A percentile compares a stretch with the other conserved stretches of the same genome.
phyloP scores from a whole-genome alignment of 148 eudicot genomes.

The Rhododendron simsii region DNA sequence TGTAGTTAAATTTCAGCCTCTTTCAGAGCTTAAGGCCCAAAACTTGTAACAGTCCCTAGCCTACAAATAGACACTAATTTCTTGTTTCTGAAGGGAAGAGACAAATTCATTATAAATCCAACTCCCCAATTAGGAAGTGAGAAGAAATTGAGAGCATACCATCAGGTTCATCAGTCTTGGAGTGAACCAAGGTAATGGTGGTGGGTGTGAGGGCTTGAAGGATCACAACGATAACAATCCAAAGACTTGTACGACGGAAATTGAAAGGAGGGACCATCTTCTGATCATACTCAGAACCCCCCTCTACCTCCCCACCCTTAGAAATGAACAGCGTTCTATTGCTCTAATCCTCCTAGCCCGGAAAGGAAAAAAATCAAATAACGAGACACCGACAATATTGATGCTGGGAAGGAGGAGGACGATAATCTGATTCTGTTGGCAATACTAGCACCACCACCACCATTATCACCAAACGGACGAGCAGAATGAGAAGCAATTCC shows the following conservation, averaged over 20 bases:
- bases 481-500: neutral
- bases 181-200: constrained; percentile 33
- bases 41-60: neutral
- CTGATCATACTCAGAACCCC: neutral
- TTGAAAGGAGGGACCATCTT: constrained; percentile 21
- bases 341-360: neutral
- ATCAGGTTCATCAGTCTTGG: constrained; percentile 38
- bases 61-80: neutral
- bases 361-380: neutral
- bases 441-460: neutral
- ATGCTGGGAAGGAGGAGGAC: constrained; percentile 3
- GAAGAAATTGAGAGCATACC: constrained; percentile 17
- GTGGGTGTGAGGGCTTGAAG: constrained; percentile 5
- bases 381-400: neutral
- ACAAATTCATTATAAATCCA: neutral
- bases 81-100: neutral
- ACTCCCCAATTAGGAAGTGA: neutral
- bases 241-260: constrained; percentile 12
- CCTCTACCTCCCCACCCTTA: neutral
- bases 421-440: neutral
- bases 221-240: constrained; percentile 22
- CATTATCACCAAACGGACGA: neutral
- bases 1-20: neutral
- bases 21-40: neutral
- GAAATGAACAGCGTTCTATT: neutral